Conservation (phyloP, 2,329 filamentous ascomycete genomes). For the Macrophomina tecta region DNA sequence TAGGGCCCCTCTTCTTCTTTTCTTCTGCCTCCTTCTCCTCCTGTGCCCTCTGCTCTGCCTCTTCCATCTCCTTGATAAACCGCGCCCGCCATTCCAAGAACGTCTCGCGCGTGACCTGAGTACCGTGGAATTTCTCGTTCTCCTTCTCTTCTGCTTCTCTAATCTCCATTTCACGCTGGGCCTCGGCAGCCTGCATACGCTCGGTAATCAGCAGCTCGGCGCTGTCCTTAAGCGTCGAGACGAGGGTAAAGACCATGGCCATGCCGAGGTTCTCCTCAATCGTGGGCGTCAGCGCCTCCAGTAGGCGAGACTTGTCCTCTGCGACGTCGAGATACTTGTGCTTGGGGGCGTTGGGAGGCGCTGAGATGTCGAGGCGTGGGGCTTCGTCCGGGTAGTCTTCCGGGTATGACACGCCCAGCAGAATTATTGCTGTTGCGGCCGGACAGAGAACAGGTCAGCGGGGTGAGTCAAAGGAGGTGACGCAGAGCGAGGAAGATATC, state of each 20-base stretch:
- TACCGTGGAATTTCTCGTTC: conserved; percentile 95
- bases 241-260: conserved; percentile 95
- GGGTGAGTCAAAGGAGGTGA: not conserved
- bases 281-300: conserved; percentile 72
- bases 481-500: conserved; percentile 19
- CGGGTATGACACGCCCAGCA: conserved; percentile 89
- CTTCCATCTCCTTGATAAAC: conserved; percentile 82
- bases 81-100: conserved; percentile 82
- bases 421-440: conserved; percentile 62
- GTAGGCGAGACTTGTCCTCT: conserved; percentile 76
- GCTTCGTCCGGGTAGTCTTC: conserved; percentile 87
- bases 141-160: conserved; percentile 83
- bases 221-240: conserved; percentile 84
- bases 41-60: conserved; percentile 64
- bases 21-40: conserved; percentile 75
- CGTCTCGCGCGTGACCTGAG: conserved; percentile 82
- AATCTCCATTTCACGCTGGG: conserved; percentile 58
- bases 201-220: conserved; percentile 85
- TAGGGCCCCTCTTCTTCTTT: conserved; percentile 52
- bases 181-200: conserved; percentile 69
- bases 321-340: conserved; percentile 79
- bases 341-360: conserved; percentile 71
- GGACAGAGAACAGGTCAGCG: not conserved
- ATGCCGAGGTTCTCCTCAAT: conserved; percentile 95
- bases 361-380: conserved; percentile 79